These are phyloP conservation scores for Phyllosticta citribraziliensis DNA, from an alignment of 2,329 filamentous ascomycete genomes.

Conservation along the genomic window DNA sequence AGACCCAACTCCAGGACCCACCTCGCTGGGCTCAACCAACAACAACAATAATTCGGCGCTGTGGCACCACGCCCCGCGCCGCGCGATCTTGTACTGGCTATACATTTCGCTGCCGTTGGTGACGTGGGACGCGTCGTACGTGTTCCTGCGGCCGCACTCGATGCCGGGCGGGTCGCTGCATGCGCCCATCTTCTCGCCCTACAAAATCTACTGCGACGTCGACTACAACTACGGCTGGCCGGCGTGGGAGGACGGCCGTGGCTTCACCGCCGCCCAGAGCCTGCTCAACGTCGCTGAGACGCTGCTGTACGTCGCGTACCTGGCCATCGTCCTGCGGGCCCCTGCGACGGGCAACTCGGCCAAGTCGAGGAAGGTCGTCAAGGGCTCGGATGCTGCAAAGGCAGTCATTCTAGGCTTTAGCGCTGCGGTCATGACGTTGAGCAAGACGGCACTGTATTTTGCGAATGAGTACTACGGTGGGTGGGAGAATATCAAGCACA, in stretches of 20 bases:
- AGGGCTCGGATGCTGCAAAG: slow-evolving; percentile 42
- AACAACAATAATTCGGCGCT: slow-evolving; percentile 12
- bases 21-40: slow-evolving; percentile 8
- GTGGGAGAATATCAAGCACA: slow-evolving; percentile 55
- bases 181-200: slow-evolving; percentile 63
- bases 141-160: slow-evolving; percentile 67
- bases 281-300: slow-evolving; percentile 61
- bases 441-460: slow-evolving; percentile 61
- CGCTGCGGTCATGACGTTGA: slow-evolving; percentile 53
- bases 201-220: slow-evolving; percentile 68
- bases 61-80: slow-evolving; percentile 53
- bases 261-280: slow-evolving; percentile 70
- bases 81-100: slow-evolving; percentile 59
- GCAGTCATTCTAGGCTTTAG: slow-evolving; percentile 51
- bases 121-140: slow-evolving; percentile 70
- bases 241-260: slow-evolving; percentile 55
- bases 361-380: slow-evolving; percentile 33
- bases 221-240: slow-evolving; percentile 77
- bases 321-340: slow-evolving; percentile 39
- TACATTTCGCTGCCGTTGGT: slow-evolving; percentile 66
- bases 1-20: background rate
- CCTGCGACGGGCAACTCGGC: slow-evolving; percentile 14
- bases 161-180: slow-evolving; percentile 71
- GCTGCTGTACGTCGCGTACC: slow-evolving; percentile 52
- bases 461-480: slow-evolving; percentile 52